These are phyloP conservation scores for Sonneratia caseolaris DNA, from an alignment of 345 rosid genomes.

Conservation along the genomic window DNA sequence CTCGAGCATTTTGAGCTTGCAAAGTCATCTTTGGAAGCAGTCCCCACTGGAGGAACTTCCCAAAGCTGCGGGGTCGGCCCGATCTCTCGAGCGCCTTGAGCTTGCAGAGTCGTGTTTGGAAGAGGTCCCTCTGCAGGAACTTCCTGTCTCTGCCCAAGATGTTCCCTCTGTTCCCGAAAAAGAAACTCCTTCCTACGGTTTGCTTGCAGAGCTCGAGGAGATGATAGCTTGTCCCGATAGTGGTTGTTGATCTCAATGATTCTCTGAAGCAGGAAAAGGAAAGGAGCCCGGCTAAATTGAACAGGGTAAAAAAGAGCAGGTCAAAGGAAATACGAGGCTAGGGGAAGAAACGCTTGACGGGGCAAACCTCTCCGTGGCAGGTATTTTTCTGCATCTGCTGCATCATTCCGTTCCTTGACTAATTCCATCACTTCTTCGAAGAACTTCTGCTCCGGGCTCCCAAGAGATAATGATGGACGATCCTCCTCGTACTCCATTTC, in stretches of 20 bases:
- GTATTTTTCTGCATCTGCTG: constrained; percentile 1
- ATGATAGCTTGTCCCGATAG: background rate
- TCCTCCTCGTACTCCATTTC: constrained; percentile 3
- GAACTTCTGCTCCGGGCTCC: background rate
- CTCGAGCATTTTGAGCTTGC: background rate
- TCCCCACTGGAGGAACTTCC: background rate
- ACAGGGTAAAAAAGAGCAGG: background rate
- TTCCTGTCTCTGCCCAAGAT: background rate
- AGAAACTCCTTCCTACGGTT: background rate
- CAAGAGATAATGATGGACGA: background rate
- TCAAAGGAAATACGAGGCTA: background rate
- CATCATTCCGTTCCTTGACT: background rate
- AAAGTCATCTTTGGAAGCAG: background rate
- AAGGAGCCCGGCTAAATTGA: background rate
- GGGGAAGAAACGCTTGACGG: background rate
- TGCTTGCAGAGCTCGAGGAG: background rate
- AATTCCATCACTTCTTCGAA: background rate
- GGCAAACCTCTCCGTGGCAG: background rate
- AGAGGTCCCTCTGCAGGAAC: background rate
- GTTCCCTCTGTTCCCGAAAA: background rate
- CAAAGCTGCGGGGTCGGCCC: background rate
- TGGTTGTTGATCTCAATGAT: background rate
- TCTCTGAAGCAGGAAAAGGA: background rate
- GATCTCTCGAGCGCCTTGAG: background rate
- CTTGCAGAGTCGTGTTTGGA: background rate